These are phyloP conservation scores for Colletotrichum eleusines DNA, from an alignment of 2,329 filamentous ascomycete species.

Conservation along the genomic window DNA sequence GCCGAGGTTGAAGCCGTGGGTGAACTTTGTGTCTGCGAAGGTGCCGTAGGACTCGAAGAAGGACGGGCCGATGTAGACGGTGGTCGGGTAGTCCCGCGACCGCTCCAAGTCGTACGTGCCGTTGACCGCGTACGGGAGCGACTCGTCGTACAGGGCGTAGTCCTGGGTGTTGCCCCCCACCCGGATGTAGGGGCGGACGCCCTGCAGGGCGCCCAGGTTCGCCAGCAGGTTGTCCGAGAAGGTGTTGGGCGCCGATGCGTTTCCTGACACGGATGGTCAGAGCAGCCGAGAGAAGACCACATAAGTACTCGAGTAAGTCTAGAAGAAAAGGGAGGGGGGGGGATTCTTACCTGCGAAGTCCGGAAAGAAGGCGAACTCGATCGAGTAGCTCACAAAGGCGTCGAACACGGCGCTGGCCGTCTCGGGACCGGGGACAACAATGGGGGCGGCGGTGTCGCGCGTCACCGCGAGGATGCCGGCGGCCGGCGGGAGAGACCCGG, in stretches of 20 bases:
- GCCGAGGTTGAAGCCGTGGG: slow-evolving; percentile 72
- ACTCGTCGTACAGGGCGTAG: slow-evolving; percentile 70
- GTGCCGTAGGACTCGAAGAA: slow-evolving; percentile 74
- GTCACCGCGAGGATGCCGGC: background rate
- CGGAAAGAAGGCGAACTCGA: slow-evolving; percentile 64
- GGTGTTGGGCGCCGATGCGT: slow-evolving; percentile 65
- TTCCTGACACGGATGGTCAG: slow-evolving; percentile 53
- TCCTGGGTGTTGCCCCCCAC: slow-evolving; percentile 78
- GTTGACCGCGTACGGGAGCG: slow-evolving; percentile 62
- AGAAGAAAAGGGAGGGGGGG: too few species aligned
- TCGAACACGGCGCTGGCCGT: slow-evolving; percentile 44
- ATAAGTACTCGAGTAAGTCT: background rate
- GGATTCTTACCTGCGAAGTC: slow-evolving; percentile 58
- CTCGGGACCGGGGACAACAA: slow-evolving; percentile 26
- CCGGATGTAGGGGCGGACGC: slow-evolving; percentile 69
- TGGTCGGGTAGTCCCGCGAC: slow-evolving; percentile 71
- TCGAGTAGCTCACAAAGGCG: slow-evolving; percentile 64
- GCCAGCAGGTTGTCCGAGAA: slow-evolving; percentile 72
- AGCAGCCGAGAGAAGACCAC: too few species aligned
- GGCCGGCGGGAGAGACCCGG: background rate
- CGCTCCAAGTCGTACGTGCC: slow-evolving; percentile 63
- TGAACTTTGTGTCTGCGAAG: slow-evolving; percentile 66
- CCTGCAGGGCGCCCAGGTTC: slow-evolving; percentile 66
- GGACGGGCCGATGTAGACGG: slow-evolving; percentile 69
- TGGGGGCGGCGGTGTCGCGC: background rate